Percentiles rank a stretch among this genome's conserved stretches.
These are phyloP conservation scores for Carex pumila DNA, from an alignment of 176 grass and related monocot genomes.

Conservation along the genomic window DNA sequence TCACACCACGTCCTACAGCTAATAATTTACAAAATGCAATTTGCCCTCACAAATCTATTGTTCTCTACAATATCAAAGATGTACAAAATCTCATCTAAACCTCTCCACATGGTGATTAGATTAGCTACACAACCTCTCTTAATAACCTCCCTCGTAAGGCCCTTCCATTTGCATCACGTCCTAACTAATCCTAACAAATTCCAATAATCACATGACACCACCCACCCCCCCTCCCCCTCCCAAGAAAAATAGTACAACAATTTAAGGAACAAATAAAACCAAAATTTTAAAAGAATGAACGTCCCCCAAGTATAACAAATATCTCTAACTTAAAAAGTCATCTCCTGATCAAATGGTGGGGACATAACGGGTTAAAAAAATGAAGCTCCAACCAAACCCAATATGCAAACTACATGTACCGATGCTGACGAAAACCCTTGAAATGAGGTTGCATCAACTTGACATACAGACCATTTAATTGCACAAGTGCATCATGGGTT, in stretches of 20 bases:
- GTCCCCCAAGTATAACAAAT: neutral
- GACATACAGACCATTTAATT: conserved; percentile 82
- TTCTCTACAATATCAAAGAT: conserved; percentile 4
- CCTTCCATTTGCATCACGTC: conserved; percentile 2
- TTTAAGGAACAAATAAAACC: neutral
- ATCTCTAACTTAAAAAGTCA: neutral
- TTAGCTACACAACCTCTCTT: neutral
- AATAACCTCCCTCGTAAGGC: neutral
- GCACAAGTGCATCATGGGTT: conserved; percentile 67
- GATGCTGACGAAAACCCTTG: conserved; percentile 85
- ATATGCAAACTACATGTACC: conserved; percentile 46
- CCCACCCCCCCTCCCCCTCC: neutral
- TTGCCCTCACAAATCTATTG: neutral
- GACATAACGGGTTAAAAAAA: neutral
- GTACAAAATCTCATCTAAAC: conserved; percentile 14
- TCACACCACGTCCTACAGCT: conserved; percentile 16
- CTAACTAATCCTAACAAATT: conserved; percentile 12
- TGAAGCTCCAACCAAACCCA: conserved; percentile 1
- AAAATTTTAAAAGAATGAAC: conserved; percentile 15
- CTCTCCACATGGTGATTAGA: neutral
- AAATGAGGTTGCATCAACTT: conserved; percentile 99
- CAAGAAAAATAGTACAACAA: conserved; percentile 13
- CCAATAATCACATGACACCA: neutral
- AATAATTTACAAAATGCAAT: conserved; percentile 25
- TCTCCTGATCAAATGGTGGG: neutral